A percentile compares a stretch with the other conserved stretches of the same genome.
These are phyloP conservation scores for Tetrahymena malaccensis DNA, from an alignment of 73 alveolate genomes.

Conservation along the genomic window DNA sequence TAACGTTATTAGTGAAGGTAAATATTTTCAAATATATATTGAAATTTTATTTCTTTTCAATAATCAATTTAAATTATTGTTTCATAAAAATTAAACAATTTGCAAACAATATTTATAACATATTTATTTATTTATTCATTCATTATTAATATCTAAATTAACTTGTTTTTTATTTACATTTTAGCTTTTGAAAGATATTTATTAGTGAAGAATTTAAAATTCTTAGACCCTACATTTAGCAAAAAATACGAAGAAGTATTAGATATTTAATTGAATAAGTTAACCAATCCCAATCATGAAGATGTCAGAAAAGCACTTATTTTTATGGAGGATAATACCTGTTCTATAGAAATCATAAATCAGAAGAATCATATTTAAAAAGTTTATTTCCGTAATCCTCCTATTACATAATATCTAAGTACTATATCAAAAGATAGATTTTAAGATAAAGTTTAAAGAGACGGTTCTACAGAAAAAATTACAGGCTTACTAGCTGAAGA, in stretches of 20 bases:
- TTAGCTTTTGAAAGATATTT: not conserved
- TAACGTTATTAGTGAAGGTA: not conserved
- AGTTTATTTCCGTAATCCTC: not conserved
- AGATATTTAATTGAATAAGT: not conserved
- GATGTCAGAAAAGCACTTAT: not conserved
- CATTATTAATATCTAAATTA: too few species aligned
- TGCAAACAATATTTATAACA: too few species aligned
- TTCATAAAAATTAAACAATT: not conserved
- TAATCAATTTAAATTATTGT: too few species aligned
- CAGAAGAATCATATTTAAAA: not conserved
- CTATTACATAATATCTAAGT: not conserved
- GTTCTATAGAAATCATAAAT: not conserved
- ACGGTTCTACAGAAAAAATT: not conserved
- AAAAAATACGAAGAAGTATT: not conserved
- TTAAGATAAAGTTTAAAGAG: not conserved
- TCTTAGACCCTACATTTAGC: not conserved
- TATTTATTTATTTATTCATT: too few species aligned
- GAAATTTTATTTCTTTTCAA: too few species aligned
- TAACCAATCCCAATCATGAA: not conserved
- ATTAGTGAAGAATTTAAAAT: not conserved
- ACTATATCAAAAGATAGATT: not conserved
- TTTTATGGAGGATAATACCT: not conserved
- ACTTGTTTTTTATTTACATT: not conserved
- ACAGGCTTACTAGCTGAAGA: not conserved
- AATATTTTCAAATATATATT: too few species aligned